Base-by-base conservation (phyloP, 371 early-diverging fungal genomes). In the Haplosporangium sp. region DNA sequence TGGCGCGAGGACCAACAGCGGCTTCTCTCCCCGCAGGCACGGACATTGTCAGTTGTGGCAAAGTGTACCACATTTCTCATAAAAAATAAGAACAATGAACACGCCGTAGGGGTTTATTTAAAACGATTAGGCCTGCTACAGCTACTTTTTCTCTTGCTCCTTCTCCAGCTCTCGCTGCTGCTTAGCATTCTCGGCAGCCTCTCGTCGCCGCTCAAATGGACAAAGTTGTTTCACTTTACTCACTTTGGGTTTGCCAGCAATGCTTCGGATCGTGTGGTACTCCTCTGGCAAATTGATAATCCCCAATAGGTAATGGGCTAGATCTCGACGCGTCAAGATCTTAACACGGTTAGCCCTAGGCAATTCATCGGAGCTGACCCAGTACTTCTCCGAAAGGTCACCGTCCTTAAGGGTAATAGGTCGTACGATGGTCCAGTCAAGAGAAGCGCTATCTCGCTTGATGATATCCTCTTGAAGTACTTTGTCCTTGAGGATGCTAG, bases 351-450 rank as follows among this genome's bases (percentile, higher is more conserved):
- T 61, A 0, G 65, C 45, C 41, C 45, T 62, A 23, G 79, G 79
- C 4, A 77, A 51, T 18, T 63, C 68, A 11, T 70, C 62, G 0
- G 64, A 59, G 40, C 72, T 61, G 21, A 71, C 52, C 61, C 52
- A 63, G 55, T 67, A 71, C 42, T 51, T 64, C 10, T 60, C 73
- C 3, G 73, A 64, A 5, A 64, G 61, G 0, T 72, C 72, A 16
- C 72, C 79, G 43, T 79, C 79, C 55, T 72, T 72, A 21, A 79
- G 79, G 0, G 72, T 71, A 18, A 79, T 68, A 18, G 79, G 79
- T n/a, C 79, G 72, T 47, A 79, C 57, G 36, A 79, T 72, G 21
- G 73, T 72, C 79, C 79, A 79, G 42, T 79, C 79, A 8, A 72
- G 41, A 18, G 36, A 60, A 3, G 40, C 21, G 1, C 69, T 57